Conservation (phyloP, 352 stramenopile genomes). For the Phytophthora uliginosa region DNA sequence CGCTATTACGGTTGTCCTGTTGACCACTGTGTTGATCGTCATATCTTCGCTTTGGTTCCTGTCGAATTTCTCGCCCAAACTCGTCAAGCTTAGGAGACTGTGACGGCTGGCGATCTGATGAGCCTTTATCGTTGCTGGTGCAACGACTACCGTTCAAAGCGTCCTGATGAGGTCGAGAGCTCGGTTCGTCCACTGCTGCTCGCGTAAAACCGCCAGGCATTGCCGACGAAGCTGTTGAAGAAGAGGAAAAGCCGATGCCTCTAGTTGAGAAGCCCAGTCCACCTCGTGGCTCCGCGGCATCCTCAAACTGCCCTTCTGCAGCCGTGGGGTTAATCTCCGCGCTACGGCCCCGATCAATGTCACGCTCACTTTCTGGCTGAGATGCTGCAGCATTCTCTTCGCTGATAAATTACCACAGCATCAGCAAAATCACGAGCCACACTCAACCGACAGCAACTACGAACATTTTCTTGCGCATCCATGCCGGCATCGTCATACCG, state of each 20-base stretch:
- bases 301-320: constrained; percentile 66
- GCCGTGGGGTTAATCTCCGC: neutral
- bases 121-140: constrained; percentile 10
- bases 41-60: constrained; percentile 27
- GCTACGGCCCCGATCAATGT: constrained; percentile 24
- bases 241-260: constrained; percentile 38
- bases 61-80: constrained; percentile 41
- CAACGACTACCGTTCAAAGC: neutral
- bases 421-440: neutral
- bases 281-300: constrained; percentile 41
- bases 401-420: constrained; percentile 38
- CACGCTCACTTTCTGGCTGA: constrained; percentile 43
- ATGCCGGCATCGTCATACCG: constrained; percentile 93
- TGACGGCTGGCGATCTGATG: constrained; percentile 2
- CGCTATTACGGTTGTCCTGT: constrained; percentile 6
- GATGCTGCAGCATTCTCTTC: constrained; percentile 58
- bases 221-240: constrained; percentile 11
- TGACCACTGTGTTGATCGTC: constrained; percentile 13
- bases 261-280: constrained; percentile 43
- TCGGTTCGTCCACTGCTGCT: constrained; percentile 11
- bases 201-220: neutral
- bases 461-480: constrained; percentile 94
- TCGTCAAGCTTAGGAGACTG: constrained; percentile 30
- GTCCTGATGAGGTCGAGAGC: neutral
- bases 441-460: constrained; percentile 23